Evolutionary conservation across 2,329 filamentous ascomycete genomes (phyloP).

Genomic region (Exutisphaerella laricina): DNA sequence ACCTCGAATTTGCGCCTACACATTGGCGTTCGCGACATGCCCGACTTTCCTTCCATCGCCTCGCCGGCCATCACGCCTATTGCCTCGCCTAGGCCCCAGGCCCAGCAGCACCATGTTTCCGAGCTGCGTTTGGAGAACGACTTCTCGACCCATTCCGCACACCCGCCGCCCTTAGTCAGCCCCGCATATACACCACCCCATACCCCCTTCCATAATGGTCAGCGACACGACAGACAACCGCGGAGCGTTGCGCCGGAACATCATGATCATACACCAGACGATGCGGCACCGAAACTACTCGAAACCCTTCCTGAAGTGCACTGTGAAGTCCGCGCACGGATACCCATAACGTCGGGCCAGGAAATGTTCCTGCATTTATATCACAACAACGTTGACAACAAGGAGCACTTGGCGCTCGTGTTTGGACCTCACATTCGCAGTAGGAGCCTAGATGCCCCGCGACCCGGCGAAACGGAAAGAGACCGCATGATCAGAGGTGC

Average conservation of each 20-base stretch:
- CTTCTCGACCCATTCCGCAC: slow-evolving; percentile 22
- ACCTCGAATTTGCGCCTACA: slow-evolving; percentile 6
- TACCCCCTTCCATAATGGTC: slow-evolving; percentile 25
- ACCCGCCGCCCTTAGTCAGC: slow-evolving; percentile 42
- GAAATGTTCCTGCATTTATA: slow-evolving; percentile 98
- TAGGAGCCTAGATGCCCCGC: slow-evolving; percentile 62
- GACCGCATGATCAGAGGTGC: slow-evolving; percentile 92
- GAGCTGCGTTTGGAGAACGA: slow-evolving; percentile 35
- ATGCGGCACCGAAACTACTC: slow-evolving; percentile 62
- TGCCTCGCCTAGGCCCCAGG: slow-evolving; percentile 47
- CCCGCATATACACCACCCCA: slow-evolving; percentile 41
- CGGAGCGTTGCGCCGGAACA: not conserved
- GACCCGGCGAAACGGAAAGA: slow-evolving; percentile 75
- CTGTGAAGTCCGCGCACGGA: slow-evolving; percentile 89
- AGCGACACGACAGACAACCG: slow-evolving; percentile 32
- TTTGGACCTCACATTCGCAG: slow-evolving; percentile 80
- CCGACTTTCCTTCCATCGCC: slow-evolving; percentile 50
- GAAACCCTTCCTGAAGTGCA: slow-evolving; percentile 75
- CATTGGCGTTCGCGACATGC: no score
- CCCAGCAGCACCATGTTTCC: slow-evolving; percentile 33
- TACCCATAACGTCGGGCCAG: slow-evolving; percentile 82
- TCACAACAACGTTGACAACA: slow-evolving; percentile 84
- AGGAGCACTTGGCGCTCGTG: slow-evolving; percentile 95
- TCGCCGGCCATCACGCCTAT: slow-evolving; percentile 40
- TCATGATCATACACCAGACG: slow-evolving; percentile 24